phyloP scores from a whole-genome alignment of 768 basidiomycete genomes.

The Rhodocollybia butyracea region DNA sequence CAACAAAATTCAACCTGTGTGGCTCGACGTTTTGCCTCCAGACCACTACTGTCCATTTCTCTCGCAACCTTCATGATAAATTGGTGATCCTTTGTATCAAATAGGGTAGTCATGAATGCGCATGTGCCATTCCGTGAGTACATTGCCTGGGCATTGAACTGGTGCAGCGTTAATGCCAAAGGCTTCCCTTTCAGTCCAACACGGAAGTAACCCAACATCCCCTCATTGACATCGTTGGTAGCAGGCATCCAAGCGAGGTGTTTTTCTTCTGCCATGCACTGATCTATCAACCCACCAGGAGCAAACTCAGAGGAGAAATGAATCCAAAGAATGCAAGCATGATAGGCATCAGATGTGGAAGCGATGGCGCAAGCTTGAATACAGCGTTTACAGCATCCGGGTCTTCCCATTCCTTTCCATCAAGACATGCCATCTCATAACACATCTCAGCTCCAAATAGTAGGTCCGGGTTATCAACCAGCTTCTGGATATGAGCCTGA shows the following conservation, averaged over 20 bases:
- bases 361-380: neutral
- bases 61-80: too few relatives aligned
- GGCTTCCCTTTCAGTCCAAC: too few relatives aligned
- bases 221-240: too few relatives aligned
- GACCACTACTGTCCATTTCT: too few relatives aligned
- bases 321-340: slow-evolving; percentile 9
- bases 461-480: slow-evolving; percentile 9
- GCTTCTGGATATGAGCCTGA: neutral
- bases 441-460: neutral
- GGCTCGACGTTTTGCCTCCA: too few relatives aligned
- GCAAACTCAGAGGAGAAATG: slow-evolving; percentile 11
- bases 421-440: slow-evolving; percentile 4
- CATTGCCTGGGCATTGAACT: too few relatives aligned
- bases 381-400: slow-evolving; percentile 10
- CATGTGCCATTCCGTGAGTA: too few relatives aligned
- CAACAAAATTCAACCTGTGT: too few relatives aligned
- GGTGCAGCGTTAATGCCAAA: too few relatives aligned
- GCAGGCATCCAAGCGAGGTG: slow-evolving; percentile 9
- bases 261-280: neutral
- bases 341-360: neutral
- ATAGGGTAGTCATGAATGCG: too few relatives aligned
- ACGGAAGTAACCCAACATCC: too few relatives aligned
- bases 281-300: slow-evolving; percentile 5
- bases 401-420: slow-evolving; percentile 8
- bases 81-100: too few relatives aligned